Percentiles rank a stretch among this genome's conserved stretches.
phyloP scores from a whole-genome alignment of 108 stramenopile species.

The Thalassiosira profunda region DNA sequence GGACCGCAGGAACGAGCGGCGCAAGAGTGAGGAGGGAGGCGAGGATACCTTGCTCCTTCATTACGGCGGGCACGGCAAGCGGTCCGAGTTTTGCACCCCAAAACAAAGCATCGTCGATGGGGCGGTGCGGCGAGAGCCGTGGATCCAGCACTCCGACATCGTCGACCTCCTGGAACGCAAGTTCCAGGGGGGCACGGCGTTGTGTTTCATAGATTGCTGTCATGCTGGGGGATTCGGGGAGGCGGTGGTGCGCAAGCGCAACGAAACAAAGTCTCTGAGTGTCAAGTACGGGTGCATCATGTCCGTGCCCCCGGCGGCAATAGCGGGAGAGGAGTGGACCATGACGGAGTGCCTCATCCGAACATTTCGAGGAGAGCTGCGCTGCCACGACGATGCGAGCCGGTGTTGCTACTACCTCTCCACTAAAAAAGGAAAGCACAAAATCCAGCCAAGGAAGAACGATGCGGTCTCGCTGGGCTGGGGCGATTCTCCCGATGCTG shows the following conservation, averaged over 20 bases:
- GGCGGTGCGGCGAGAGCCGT: constrained; percentile 9
- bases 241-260: constrained; percentile 22
- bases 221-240: constrained; percentile 44
- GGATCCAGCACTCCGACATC: constrained; percentile 30
- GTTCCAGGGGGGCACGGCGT: constrained; percentile 29
- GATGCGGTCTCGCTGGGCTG: background rate
- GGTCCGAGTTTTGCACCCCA: constrained; percentile 20
- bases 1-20: constrained; percentile 12
- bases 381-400: constrained; percentile 1
- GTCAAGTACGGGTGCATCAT: constrained; percentile 44
- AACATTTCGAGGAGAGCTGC: constrained; percentile 31
- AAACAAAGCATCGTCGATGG: constrained; percentile 13
- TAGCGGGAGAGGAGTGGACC: constrained; percentile 46
- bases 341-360: constrained; percentile 39
- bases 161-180: constrained; percentile 28
- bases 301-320: constrained; percentile 27
- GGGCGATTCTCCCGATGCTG: background rate
- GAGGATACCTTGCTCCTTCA: constrained; percentile 35
- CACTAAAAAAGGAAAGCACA: constrained; percentile 22
- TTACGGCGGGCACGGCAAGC: constrained; percentile 46
- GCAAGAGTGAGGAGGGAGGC: background rate
- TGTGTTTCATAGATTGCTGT: constrained; percentile 42
- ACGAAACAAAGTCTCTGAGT: constrained; percentile 16
- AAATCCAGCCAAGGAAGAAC: constrained; percentile 10
- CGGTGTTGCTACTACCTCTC: constrained; percentile 12